Evolutionary conservation across 2,329 filamentous ascomycete species (phyloP), one percentile per base, ranked within the genome.

Genomic region (Trichophyton mentagrophytes): DNA sequence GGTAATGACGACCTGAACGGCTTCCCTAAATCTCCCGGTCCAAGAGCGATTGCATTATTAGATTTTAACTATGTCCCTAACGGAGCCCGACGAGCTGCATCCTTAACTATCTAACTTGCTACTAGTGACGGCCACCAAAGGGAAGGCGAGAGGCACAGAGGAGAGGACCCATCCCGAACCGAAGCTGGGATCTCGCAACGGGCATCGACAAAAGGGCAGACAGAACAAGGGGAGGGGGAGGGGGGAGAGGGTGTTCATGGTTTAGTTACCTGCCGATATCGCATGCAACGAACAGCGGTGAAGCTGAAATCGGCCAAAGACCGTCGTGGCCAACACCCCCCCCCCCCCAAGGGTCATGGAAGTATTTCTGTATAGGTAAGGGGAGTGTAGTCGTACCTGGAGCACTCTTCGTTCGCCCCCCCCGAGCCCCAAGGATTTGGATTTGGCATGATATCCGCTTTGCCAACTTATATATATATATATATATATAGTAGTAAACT

Each of bases 281-380:
- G 22, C 53, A 2, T 27, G 53, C 25, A 62, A 58, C 57, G 61
- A 61, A 57, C 59, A 42, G 63, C 25, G 57, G 64, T 66, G 63
- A 66, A 67, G 62, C 61, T 67, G 61, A 57, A 13, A 2, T 25
- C 44, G 38, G 25, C 51, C 33, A 40, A n/a, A 36, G 38, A 47
- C 53, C n/a, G 30, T 40, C 17, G 15, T 3, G 8, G 17, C 46
- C 25, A 47, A 38, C 38, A 33, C 47, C 47, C 22, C 25, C 22
- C 25, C 22, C 25, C 47, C 27, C 13, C 6, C 36, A 59, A 38
- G 33, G 33, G 33, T 38, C 33, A 38, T 38, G 9, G 33, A 38
- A 38, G 33, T 13, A 38, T 13, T 11, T 38, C 9, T 38, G 33
- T 13, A 38, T 13, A 38, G 33, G 9, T 38, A 38, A 38, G 33